phyloP scores from a whole-genome alignment of 1,284 basidiomycete genomes.

The Ceratobasidium papillatum region DNA sequence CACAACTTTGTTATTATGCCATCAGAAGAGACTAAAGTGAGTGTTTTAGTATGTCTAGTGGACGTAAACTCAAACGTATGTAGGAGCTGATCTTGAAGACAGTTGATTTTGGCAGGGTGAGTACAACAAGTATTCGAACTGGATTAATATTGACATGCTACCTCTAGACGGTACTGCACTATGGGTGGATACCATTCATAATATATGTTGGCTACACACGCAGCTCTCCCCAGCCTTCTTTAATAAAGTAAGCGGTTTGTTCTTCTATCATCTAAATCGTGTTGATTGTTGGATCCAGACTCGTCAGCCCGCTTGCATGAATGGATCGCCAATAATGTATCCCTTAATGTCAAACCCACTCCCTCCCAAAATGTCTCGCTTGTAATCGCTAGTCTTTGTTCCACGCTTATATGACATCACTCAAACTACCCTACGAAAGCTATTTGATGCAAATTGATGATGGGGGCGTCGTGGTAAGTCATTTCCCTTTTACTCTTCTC shows the following conservation, averaged over 20 bases:
- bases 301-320: constrained; percentile 90
- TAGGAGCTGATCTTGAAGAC: constrained; percentile 83
- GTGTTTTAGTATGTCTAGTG: not conserved
- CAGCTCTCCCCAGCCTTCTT: constrained; percentile 89
- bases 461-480: constrained; percentile 49
- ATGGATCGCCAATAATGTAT: not conserved
- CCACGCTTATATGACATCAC: constrained; percentile 14
- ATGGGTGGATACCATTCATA: constrained; percentile 92
- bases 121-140: constrained; percentile 50
- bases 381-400: constrained; percentile 17
- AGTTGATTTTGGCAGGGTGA: constrained; percentile 79
- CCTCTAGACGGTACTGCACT: constrained; percentile 82
- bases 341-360: not conserved
- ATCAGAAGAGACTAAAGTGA: constrained; percentile 84
- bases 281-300: constrained; percentile 57
- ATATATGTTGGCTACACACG: constrained; percentile 92
- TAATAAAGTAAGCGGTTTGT: constrained; percentile 78
- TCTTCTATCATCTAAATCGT: constrained; percentile 25
- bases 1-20: constrained; percentile 61
- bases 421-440: not conserved
- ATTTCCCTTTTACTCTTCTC: constrained; percentile 34
- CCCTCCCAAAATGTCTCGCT: not conserved
- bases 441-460: not conserved
- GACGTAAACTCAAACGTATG: not conserved
- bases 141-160: not conserved